Evolutionary conservation across 139 green algal genomes (phyloP).

Genomic region (Micractinium sp.): DNA sequence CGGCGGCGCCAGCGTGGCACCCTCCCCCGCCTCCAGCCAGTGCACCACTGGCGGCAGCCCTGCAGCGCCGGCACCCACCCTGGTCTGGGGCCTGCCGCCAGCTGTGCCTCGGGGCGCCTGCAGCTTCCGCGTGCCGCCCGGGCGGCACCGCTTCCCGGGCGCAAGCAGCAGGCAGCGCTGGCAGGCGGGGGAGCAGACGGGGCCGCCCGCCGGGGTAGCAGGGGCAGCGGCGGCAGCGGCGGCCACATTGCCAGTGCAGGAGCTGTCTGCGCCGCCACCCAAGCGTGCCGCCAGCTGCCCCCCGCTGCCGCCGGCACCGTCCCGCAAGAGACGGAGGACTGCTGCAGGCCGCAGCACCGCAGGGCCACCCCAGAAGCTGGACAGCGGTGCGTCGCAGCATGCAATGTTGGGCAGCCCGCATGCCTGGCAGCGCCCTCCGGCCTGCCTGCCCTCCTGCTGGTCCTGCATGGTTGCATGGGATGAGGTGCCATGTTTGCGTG

Average conservation of each 20-base stretch:
- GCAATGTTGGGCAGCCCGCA: too few relatives aligned
- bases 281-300: background rate
- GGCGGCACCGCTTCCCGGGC: background rate
- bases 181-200: background rate
- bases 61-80: background rate
- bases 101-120: background rate
- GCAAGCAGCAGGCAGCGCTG: background rate
- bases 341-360: too few relatives aligned
- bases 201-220: background rate
- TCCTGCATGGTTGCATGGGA: too few relatives aligned
- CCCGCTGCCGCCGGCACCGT: too few relatives aligned
- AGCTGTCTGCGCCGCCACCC: background rate
- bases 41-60: background rate
- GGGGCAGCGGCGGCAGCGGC: background rate
- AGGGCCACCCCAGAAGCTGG: too few relatives aligned
- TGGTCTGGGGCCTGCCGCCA: too few relatives aligned
- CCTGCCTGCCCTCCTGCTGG: too few relatives aligned
- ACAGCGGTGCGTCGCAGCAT: too few relatives aligned
- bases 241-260: background rate
- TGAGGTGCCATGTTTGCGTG: too few relatives aligned
- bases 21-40: background rate
- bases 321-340: background rate
- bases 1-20: background rate
- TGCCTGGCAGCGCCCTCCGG: too few relatives aligned
- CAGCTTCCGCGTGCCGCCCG: background rate